Conservation (phyloP, 2,329 filamentous ascomycete genomes). For the Phialophora expanda region DNA sequence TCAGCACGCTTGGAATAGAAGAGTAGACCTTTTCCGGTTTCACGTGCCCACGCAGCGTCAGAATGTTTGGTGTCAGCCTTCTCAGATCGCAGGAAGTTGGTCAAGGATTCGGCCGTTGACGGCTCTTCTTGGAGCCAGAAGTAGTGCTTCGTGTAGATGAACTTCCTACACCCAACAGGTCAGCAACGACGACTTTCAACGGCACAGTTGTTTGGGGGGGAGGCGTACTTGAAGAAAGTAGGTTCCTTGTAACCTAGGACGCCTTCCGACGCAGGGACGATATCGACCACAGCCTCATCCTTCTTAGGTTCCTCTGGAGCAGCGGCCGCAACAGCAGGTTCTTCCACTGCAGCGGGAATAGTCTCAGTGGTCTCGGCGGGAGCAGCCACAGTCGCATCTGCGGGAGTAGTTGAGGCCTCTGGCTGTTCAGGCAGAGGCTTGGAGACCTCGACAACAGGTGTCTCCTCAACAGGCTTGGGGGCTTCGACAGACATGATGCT, state of each 20-base stretch:
- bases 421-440: constrained; percentile 45
- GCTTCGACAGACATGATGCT: constrained; percentile 70
- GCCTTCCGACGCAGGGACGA: constrained; percentile 79
- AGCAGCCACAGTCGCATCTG: constrained; percentile 36
- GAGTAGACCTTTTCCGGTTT: constrained; percentile 93
- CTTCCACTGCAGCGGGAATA: constrained; percentile 38
- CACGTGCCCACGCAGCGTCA: constrained; percentile 83
- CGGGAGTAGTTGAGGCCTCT: constrained; percentile 40
- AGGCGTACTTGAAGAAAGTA: constrained; percentile 87
- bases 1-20: constrained; percentile 84
- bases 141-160: constrained; percentile 89
- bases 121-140: constrained; percentile 83
- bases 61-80: constrained; percentile 78
- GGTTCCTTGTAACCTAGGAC: constrained; percentile 87
- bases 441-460: constrained; percentile 46
- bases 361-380: constrained; percentile 37
- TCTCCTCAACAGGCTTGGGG: constrained; percentile 72
- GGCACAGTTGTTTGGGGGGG: constrained; percentile 37
- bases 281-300: constrained; percentile 52
- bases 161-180: constrained; percentile 64
- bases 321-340: constrained; percentile 44
- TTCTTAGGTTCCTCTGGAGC: constrained; percentile 52
- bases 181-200: not conserved
- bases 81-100: constrained; percentile 81
- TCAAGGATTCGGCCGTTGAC: constrained; percentile 74